Evolutionary conservation across 1,284 basidiomycete genomes (phyloP).

Genomic region (Inonotus obliquus): DNA sequence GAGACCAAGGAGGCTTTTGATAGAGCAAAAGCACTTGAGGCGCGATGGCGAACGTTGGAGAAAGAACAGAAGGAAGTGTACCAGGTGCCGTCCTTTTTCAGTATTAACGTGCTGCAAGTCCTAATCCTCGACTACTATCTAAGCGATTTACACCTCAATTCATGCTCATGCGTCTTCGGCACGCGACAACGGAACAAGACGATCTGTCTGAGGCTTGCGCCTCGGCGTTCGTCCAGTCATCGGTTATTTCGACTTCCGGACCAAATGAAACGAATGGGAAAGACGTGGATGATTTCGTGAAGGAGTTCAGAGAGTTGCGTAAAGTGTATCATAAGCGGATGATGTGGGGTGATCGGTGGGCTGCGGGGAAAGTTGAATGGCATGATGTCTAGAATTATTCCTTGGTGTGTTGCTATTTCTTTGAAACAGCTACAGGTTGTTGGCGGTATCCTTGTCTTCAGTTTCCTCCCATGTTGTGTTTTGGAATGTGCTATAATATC

Average conservation of each 20-base stretch:
- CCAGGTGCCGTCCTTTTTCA: slow-evolving; percentile 50
- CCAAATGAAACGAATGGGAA: slow-evolving; percentile 38
- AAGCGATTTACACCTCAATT: slow-evolving; percentile 84
- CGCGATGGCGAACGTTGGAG: slow-evolving; percentile 79
- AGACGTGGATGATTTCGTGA: slow-evolving; percentile 83
- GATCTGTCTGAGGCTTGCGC: slow-evolving; percentile 82
- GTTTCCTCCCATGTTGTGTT: background rate
- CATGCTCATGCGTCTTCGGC: slow-evolving; percentile 78
- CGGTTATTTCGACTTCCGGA: slow-evolving; percentile 31
- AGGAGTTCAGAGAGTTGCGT: slow-evolving; percentile 79
- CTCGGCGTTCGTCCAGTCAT: slow-evolving; percentile 69
- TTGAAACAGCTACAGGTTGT: too few species aligned
- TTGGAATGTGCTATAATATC: too few species aligned
- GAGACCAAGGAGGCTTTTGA: slow-evolving; percentile 84
- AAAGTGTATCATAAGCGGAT: slow-evolving; percentile 87
- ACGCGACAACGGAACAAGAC: slow-evolving; percentile 85
- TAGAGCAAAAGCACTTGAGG: slow-evolving; percentile 75
- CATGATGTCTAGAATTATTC: slow-evolving; percentile 41
- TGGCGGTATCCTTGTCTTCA: background rate
- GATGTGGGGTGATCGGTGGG: slow-evolving; percentile 86
- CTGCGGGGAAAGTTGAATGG: slow-evolving; percentile 81
- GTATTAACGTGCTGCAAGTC: slow-evolving; percentile 1
- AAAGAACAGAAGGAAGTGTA: slow-evolving; percentile 84
- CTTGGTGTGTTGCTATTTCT: background rate
- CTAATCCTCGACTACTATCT: background rate